Base-by-base conservation (phyloP, 306 rosid genomes). In the Cucurbita pepo region DNA sequence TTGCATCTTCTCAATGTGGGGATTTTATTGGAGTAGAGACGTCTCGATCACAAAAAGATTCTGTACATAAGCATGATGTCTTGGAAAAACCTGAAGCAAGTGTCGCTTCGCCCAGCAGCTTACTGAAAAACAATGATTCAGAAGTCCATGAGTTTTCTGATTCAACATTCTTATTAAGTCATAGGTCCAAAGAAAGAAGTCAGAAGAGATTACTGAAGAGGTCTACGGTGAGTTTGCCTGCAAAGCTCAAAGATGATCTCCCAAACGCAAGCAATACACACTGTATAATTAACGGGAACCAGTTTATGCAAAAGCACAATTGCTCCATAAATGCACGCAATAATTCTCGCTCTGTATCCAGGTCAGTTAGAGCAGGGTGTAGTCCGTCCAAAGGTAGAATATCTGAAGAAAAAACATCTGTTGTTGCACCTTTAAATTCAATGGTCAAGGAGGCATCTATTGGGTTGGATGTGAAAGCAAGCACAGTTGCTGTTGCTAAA, bases 371-470 rank as follows among this genome's bases (percentile, higher is more conserved):
- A 75, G 79, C 56, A 74, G 81, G 85, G 78, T 69, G 47, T 73
- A 88, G 81, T 73, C 89, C 95, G 71, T 77, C 80, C 82, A 86
- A 67, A 79, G 78, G 67, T 71, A 84, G 84, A 81, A 81, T 71
- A 56, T 60, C 37, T 3, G 89, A 79, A 76, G 91, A 78, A 75
- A 81, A 63, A 71, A 81, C 69, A 50, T 72, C 78, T 57, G 54
- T 69, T 10, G 59, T 61, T 58, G 60, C 81, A 58, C 75, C 83
- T 53, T 44, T 76, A 72, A 77, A 77, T 66, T 81, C 85, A 50
- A 80, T 76, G 75, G 66, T 75, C 56, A 81, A 56, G 76, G 84
- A 77, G 71, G 71, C 77, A 77, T 69, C 77, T 21, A 81, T 56
- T 63, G 92, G 78, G 21, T 55, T 66, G 65, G 81, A 84, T 67